These are phyloP conservation scores for Fistulifera pelliculosa DNA, from an alignment of 108 stramenopile species.

Conservation along the genomic window DNA sequence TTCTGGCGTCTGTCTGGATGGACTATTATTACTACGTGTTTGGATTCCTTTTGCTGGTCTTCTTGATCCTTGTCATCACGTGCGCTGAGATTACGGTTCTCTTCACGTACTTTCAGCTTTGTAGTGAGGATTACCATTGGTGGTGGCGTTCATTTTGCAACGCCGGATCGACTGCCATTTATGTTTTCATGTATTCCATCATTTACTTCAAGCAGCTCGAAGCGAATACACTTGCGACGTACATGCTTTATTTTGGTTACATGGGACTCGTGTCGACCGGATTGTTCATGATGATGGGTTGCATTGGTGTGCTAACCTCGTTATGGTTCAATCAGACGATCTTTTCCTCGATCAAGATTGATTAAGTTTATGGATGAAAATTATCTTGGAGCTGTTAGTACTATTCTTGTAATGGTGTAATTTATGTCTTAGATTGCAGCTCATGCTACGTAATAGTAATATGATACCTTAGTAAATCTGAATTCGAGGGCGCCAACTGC, in stretches of 20 bases:
- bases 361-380: conserved; percentile 42
- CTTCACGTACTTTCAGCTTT: conserved; percentile 98
- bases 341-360: conserved; percentile 95
- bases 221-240: conserved; percentile 79
- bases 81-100: conserved; percentile 96
- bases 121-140: conserved; percentile 98
- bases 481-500: too few relatives aligned
- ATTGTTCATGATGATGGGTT: conserved; percentile 93
- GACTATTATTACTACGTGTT: conserved; percentile 99
- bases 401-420: too few relatives aligned
- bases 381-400: too few relatives aligned
- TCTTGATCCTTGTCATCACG: conserved; percentile 90
- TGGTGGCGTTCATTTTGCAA: conserved; percentile 97
- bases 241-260: conserved; percentile 98
- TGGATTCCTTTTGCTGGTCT: conserved; percentile 93
- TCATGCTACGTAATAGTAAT: too few relatives aligned
- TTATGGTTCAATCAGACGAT: conserved; percentile 94
- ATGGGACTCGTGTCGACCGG: conserved; percentile 88
- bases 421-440: too few relatives aligned
- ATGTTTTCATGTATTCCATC: conserved; percentile 92
- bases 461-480: too few relatives aligned
- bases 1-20: conserved; percentile 91
- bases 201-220: conserved; percentile 90
- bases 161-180: conserved; percentile 87
- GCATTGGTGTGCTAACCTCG: conserved; percentile 81